phyloP scores from a whole-genome alignment of 805 yeast genomes.

The Pichia nanzhaoensis region DNA sequence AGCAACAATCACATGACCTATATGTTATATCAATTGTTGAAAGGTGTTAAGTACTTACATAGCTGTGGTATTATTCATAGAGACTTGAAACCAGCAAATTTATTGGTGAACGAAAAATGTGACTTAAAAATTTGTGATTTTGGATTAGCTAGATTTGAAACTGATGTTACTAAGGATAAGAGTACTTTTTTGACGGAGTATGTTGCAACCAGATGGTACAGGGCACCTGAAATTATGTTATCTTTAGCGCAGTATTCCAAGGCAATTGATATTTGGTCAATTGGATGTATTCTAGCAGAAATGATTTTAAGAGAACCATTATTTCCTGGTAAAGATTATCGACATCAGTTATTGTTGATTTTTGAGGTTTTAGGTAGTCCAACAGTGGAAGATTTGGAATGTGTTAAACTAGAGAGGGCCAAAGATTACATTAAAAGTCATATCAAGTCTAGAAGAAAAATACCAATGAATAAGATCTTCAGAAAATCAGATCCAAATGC shows the following conservation, averaged over 20 bases:
- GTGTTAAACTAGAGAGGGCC: constrained; percentile 68
- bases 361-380: constrained; percentile 71
- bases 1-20: constrained; percentile 66
- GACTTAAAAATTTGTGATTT: constrained; percentile 75
- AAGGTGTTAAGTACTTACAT: constrained; percentile 67
- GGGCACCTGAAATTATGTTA: constrained; percentile 81
- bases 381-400: constrained; percentile 61
- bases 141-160: constrained; percentile 59
- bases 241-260: constrained; percentile 66
- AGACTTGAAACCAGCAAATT: constrained; percentile 70
- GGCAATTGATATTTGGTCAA: constrained; percentile 76
- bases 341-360: constrained; percentile 59
- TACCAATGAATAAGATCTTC: constrained; percentile 45
- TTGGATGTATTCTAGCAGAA: constrained; percentile 74
- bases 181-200: constrained; percentile 58
- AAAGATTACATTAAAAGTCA: constrained; percentile 63
- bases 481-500: constrained; percentile 44
- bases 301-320: constrained; percentile 55
- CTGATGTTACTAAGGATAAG: constrained; percentile 31
- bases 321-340: constrained; percentile 71
- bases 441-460: constrained; percentile 40
- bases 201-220: constrained; percentile 80
- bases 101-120: constrained; percentile 61
- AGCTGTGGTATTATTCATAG: constrained; percentile 69
- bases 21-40: constrained; percentile 60